These are phyloP conservation scores for Fistulinella staudtii DNA, from an alignment of 1,284 basidiomycete genomes.

Conservation along the genomic window DNA sequence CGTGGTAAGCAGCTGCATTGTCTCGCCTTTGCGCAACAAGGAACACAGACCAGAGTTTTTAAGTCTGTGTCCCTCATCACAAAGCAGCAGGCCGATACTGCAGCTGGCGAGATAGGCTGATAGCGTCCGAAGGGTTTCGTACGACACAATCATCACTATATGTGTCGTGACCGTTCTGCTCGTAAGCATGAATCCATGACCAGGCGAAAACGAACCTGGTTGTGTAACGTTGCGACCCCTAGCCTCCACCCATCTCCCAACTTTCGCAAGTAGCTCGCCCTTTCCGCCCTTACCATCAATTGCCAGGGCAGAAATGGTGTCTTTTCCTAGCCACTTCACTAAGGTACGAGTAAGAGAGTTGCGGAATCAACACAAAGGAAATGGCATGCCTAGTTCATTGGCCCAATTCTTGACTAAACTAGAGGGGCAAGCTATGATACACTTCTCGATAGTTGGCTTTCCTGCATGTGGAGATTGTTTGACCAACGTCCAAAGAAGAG, in stretches of 20 bases:
- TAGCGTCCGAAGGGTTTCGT: slow-evolving; percentile 91
- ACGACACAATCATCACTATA: slow-evolving; percentile 97
- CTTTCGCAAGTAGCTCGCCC: slow-evolving; percentile 71
- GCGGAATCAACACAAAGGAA: background rate
- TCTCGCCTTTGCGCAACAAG: slow-evolving; percentile 3
- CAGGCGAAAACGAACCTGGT: slow-evolving; percentile 64
- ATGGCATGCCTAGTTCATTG: slow-evolving; percentile 81
- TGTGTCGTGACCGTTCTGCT: background rate
- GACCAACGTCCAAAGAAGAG: slow-evolving; percentile 94
- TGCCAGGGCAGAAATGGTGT: slow-evolving; percentile 75
- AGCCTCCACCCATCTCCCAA: slow-evolving; percentile 85
- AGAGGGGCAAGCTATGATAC: slow-evolving; percentile 96
- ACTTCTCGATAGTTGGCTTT: slow-evolving; percentile 92
- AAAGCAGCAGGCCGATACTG: slow-evolving; percentile 87
- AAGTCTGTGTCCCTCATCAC: slow-evolving; percentile 95
- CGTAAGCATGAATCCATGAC: background rate
- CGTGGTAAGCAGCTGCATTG: slow-evolving; percentile 12
- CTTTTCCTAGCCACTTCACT: slow-evolving; percentile 94
- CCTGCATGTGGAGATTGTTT: slow-evolving; percentile 91
- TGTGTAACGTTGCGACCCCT: slow-evolving; percentile 84
- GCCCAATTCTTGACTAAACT: slow-evolving; percentile 99
- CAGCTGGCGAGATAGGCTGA: slow-evolving; percentile 73
- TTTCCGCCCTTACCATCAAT: slow-evolving; percentile 91
- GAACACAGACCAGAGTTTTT: slow-evolving; percentile 84
- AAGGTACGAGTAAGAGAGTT: slow-evolving; percentile 2